Evolutionary conservation across 2,329 filamentous ascomycete species (phyloP), one percentile per base, ranked within the genome.

Genomic region (Neopestalotiopsis clavispora): DNA sequence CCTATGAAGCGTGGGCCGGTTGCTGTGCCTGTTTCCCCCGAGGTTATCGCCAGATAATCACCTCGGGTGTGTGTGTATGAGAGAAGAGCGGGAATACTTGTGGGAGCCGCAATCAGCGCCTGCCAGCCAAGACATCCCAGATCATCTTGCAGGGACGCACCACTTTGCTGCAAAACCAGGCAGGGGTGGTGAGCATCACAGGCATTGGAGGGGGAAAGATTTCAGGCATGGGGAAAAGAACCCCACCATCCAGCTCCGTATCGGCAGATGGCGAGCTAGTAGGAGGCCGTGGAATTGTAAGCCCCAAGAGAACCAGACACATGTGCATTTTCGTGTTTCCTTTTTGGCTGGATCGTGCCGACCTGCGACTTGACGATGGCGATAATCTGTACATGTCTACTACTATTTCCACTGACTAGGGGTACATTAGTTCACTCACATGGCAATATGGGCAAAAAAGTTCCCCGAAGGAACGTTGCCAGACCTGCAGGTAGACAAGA

Each of bases 271-370:
- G 59, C 14, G 30, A 20, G 17, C 59, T 62, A 62, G 57, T 59
- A 59, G 59, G 59, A 62, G 30, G 59, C 59, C 59, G 40, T 30
- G 32, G 30, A 40, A 62, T 62, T 20, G 59, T 62, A 62, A 62
- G 59, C 59, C 34, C 28, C 32, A 30, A 34, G 12, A 32, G n/a
- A 28, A 28, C 3, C 23, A 28, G 23, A 13, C 30, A 23, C 23
- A 34, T 34, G 23, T 32, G 13, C 14, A 23, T 58, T 28, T 23
- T 30, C 23, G 57, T 34, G 13, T 30, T 28, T 30, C 23, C 57
- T 30, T 6, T 34, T 4, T 34, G 20, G 20, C 23, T 10, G 13
- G 20, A 10, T 9, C 57, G 6, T 59, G 57, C 30, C 23, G 23
- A 14, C 57, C 23, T 23, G n/a, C n/a, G 23, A 28, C 23, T 28